Percentiles rank a stretch among this genome's conserved stretches.
phyloP scores from a whole-genome alignment of 257 asterid species.

The Echium plantagineum region DNA sequence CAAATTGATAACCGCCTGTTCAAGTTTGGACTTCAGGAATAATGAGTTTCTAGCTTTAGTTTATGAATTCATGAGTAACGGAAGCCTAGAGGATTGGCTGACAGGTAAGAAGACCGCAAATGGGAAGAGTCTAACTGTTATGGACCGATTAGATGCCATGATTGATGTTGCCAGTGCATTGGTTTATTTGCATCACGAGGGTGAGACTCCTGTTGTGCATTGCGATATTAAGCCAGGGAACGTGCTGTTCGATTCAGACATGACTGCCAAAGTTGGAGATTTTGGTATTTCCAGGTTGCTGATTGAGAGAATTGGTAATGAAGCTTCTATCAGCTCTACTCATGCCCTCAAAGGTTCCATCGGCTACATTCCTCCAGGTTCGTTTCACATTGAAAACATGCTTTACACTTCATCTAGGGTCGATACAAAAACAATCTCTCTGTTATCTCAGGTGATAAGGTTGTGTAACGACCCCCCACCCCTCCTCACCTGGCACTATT shows the following conservation, averaged over 20 bases:
- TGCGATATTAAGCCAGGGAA: conserved; percentile 40
- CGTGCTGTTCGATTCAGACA: conserved; percentile 28
- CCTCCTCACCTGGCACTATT: no score
- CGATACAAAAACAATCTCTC: no score
- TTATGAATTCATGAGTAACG: conserved; percentile 26
- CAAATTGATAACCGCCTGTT: conserved; percentile 23
- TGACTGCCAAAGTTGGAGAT: conserved; percentile 30
- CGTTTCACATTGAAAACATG: no score
- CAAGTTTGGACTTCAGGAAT: conserved; percentile 23
- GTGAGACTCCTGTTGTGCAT: conserved; percentile 21
- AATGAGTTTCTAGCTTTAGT: conserved; percentile 29
- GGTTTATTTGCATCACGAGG: conserved; percentile 28
- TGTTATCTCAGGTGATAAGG: no score
- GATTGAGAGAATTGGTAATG: background rate
- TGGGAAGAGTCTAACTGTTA: conserved; percentile 3
- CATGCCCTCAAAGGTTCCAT: conserved; percentile 27
- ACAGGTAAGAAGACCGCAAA: conserved; percentile 11
- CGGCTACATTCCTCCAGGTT: conserved; percentile 40
- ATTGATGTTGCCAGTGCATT: conserved; percentile 33
- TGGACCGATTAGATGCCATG: conserved; percentile 21
- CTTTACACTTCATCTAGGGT: no score
- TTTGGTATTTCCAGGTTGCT: conserved; percentile 33
- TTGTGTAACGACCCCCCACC: no score
- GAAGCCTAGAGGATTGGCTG: conserved; percentile 28
- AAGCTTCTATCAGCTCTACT: conserved; percentile 1